These are phyloP conservation scores for Letharia columbiana DNA, from an alignment of 495 filamentous ascomycete species.

Conservation along the genomic window DNA sequence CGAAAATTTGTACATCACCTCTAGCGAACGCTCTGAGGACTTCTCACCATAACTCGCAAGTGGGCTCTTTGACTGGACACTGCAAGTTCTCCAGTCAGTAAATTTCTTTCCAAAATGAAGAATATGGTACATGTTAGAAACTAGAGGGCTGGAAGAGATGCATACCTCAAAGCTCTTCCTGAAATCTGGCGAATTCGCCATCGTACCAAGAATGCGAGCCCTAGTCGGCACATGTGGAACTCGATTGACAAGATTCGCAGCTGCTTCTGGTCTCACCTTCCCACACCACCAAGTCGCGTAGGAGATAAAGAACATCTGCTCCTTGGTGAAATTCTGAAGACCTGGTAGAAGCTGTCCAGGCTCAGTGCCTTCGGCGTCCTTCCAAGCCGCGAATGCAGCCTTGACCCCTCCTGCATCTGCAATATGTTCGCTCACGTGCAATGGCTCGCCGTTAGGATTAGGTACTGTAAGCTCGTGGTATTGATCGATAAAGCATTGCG, in stretches of 20 bases:
- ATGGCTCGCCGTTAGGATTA: slow-evolving; percentile 40
- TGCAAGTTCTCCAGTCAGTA: neutral
- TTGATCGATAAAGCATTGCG: slow-evolving; percentile 63
- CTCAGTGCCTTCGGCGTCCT: slow-evolving; percentile 43
- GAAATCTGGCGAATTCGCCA: slow-evolving; percentile 61
- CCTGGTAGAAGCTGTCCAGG: slow-evolving; percentile 55
- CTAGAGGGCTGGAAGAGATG: neutral
- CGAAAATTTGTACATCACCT: neutral
- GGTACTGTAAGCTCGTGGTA: slow-evolving; percentile 55
- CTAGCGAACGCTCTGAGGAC: neutral
- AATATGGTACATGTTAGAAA: neutral
- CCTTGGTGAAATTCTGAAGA: slow-evolving; percentile 53
- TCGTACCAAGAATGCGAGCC: slow-evolving; percentile 53
- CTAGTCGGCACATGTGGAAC: slow-evolving; percentile 58
- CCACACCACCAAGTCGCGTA: slow-evolving; percentile 63
- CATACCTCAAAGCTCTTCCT: slow-evolving; percentile 48
- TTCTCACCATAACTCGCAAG: slow-evolving; percentile 59
- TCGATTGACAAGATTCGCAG: slow-evolving; percentile 47
- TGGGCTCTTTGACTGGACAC: slow-evolving; percentile 54
- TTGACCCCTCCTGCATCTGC: slow-evolving; percentile 64
- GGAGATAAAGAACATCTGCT: slow-evolving; percentile 65
- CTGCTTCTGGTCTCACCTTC: slow-evolving; percentile 50
- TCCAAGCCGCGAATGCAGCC: slow-evolving; percentile 61
- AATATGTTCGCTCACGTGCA: slow-evolving; percentile 71
- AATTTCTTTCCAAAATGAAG: neutral